Evolutionary conservation across 2,329 filamentous ascomycete genomes (phyloP).

Genomic region (Hirsutella rhossiliensis): DNA sequence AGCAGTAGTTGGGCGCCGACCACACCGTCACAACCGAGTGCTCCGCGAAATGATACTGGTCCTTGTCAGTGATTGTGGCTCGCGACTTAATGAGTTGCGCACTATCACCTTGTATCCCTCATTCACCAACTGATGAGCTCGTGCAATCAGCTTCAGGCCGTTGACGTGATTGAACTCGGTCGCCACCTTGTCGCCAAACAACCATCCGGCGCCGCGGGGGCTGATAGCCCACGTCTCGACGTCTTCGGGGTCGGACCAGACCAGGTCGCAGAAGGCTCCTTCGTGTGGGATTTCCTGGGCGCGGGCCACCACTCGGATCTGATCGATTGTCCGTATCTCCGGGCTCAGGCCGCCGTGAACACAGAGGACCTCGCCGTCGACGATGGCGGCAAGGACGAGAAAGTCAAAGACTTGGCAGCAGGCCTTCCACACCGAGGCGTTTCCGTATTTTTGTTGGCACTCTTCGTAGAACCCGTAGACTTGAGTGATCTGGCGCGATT

Average conservation of each 20-base stretch:
- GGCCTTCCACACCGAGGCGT: slow-evolving; percentile 98
- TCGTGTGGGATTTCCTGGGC: slow-evolving; percentile 98
- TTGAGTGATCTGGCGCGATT: slow-evolving; percentile 93
- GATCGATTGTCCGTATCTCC: slow-evolving; percentile 93
- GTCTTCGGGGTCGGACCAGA: slow-evolving; percentile 97
- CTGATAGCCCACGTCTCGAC: slow-evolving; percentile 94
- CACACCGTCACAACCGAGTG: slow-evolving; percentile 96
- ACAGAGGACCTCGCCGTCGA: slow-evolving; percentile 96
- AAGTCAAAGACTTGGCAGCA: slow-evolving; percentile 99
- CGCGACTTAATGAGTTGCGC: neutral
- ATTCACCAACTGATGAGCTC: slow-evolving; percentile 96
- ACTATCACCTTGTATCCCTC: slow-evolving; percentile 81
- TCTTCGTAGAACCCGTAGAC: slow-evolving; percentile 99
- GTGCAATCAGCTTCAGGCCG: slow-evolving; percentile 85
- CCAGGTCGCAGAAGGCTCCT: slow-evolving; percentile 93
- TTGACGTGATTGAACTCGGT: slow-evolving; percentile 98
- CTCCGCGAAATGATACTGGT: slow-evolving; percentile 80
- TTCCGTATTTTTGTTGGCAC: slow-evolving; percentile 95
- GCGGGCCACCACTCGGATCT: slow-evolving; percentile 96
- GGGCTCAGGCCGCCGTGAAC: slow-evolving; percentile 87
- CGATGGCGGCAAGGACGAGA: slow-evolving; percentile 88
- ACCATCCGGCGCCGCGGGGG: slow-evolving; percentile 90
- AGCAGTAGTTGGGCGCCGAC: slow-evolving; percentile 95
- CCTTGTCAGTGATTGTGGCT: slow-evolving; percentile 13
- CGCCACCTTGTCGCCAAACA: slow-evolving; percentile 94